phyloP scores from a whole-genome alignment of 176 grass and related monocot species.

The Raddia distichophylla region DNA sequence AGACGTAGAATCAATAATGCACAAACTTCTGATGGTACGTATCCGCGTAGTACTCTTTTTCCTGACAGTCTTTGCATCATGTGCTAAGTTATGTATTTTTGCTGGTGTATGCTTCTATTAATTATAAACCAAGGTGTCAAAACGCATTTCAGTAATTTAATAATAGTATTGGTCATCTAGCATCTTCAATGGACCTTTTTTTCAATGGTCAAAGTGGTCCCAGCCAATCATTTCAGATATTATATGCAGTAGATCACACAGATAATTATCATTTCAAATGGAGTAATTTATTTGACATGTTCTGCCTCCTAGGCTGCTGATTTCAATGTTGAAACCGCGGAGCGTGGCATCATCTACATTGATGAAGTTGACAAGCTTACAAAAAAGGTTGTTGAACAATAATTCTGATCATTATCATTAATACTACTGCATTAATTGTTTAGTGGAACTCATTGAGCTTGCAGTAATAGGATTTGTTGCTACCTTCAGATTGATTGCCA shows the following conservation, averaged over 20 bases:
- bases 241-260: conserved; percentile 12
- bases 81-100: neutral
- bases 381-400: conserved; percentile 57
- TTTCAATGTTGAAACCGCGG: conserved; percentile 55
- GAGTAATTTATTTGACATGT: conserved; percentile 23
- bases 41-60: conserved; percentile 15
- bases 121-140: neutral
- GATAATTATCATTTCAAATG: neutral
- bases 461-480: conserved; percentile 14
- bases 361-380: conserved; percentile 85
- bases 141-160: neutral
- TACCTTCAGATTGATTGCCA: conserved; percentile 46
- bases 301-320: conserved; percentile 60
- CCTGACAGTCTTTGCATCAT: neutral
- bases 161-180: neutral
- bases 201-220: neutral
- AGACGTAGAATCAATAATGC: conserved; percentile 66
- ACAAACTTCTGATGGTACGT: conserved; percentile 61
- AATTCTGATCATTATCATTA: conserved; percentile 15
- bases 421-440: neutral
- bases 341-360: conserved; percentile 74
- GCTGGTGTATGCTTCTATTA: neutral
- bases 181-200: neutral
- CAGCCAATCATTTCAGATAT: neutral
- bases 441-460: conserved; percentile 10